Conservation (phyloP, 169 alveolate genomes). For the Cryptosporidium meleagridis region DNA sequence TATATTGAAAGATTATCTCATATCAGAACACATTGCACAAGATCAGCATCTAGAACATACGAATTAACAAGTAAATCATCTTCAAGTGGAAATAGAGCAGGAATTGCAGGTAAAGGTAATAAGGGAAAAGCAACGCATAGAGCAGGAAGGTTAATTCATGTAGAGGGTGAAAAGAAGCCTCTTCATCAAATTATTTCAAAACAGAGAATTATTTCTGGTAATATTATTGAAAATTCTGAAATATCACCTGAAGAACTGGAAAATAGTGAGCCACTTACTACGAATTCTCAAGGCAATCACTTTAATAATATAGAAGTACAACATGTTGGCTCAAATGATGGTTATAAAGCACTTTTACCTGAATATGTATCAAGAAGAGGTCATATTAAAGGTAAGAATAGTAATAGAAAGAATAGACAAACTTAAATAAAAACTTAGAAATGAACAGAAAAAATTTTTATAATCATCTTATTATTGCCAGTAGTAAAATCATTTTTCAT, state of each 20-base stretch:
- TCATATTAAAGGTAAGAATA: not conserved
- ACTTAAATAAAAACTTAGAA: not conserved
- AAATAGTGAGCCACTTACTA: not conserved
- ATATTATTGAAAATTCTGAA: slow-evolving; percentile 16
- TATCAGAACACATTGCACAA: slow-evolving; percentile 35
- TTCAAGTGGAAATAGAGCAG: not conserved
- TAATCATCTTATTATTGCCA: no score
- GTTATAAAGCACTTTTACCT: slow-evolving; percentile 27
- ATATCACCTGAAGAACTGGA: slow-evolving; percentile 67
- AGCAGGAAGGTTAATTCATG: slow-evolving; percentile 49
- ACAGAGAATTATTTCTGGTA: slow-evolving; percentile 30
- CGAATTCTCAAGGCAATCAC: not conserved
- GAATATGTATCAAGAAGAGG: slow-evolving; percentile 10
- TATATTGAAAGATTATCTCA: slow-evolving; percentile 28
- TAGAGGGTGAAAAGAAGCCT: slow-evolving; percentile 46
- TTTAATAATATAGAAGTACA: not conserved
- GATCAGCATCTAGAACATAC: slow-evolving; percentile 32
- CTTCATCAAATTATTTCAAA: slow-evolving; percentile 34
- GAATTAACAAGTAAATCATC: not conserved
- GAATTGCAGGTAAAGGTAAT: not conserved
- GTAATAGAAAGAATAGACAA: not conserved
- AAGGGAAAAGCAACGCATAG: slow-evolving; percentile 42
- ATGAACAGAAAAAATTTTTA: not conserved
- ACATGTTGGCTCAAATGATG: slow-evolving; percentile 36
- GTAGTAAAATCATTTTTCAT: not conserved